Percentiles rank a stretch among this genome's conserved stretches.
Evolutionary conservation across 2,329 filamentous ascomycete genomes (phyloP).

Genomic region (Phyllosticta citribraziliensis): DNA sequence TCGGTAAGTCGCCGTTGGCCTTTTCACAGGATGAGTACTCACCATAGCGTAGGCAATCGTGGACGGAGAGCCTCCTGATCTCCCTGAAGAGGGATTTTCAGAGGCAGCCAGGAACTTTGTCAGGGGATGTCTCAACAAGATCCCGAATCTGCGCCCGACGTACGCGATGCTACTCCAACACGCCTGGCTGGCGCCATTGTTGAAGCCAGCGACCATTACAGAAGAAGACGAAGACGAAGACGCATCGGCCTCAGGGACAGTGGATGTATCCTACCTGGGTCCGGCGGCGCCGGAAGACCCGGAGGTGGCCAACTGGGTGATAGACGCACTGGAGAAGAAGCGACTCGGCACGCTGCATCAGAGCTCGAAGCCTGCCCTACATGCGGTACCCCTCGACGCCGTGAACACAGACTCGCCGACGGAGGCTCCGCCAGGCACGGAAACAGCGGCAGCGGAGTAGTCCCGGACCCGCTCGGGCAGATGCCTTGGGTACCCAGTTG

Average conservation of each 20-base stretch:
- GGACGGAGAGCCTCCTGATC: conserved; percentile 84
- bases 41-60: conserved; percentile 69
- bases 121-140: conserved; percentile 80
- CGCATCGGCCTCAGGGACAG: conserved; percentile 21
- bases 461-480: neutral
- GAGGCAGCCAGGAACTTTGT: conserved; percentile 79
- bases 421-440: neutral
- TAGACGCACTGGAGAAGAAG: conserved; percentile 57
- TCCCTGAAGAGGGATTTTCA: conserved; percentile 72
- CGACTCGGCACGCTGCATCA: conserved; percentile 47
- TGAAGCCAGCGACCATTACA: conserved; percentile 64
- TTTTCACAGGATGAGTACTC: neutral
- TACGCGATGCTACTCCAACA: conserved; percentile 86
- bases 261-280: conserved; percentile 23
- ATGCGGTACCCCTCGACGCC: conserved; percentile 5
- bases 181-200: conserved; percentile 70
- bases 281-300: conserved; percentile 43
- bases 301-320: conserved; percentile 84
- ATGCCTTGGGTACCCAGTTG: neutral
- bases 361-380: conserved; percentile 56
- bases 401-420: neutral
- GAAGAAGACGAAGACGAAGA: conserved; percentile 55
- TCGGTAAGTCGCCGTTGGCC: conserved; percentile 56
- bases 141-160: conserved; percentile 82
- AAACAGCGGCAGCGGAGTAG: neutral